phyloP scores from a whole-genome alignment of 2,329 filamentous ascomycete species.

The Fusarium sp. region DNA sequence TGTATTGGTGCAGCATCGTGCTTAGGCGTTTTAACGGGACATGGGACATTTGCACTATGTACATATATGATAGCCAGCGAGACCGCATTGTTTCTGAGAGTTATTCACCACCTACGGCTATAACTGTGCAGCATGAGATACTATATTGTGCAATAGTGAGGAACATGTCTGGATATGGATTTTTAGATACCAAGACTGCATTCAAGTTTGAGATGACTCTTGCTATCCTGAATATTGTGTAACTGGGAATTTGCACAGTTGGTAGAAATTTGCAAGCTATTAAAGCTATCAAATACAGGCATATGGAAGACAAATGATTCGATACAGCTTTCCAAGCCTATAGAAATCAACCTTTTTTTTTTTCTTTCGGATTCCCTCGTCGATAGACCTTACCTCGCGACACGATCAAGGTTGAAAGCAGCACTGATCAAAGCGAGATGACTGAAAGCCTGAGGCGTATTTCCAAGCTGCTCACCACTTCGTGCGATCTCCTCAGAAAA shows the following conservation, averaged over 20 bases:
- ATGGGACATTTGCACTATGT: not conserved
- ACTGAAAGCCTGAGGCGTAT: conserved; percentile 83
- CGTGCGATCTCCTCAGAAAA: conserved; percentile 83
- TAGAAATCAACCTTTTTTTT: not conserved
- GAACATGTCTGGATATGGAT: no score
- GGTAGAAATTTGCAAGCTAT: no score
- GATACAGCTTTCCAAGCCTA: not conserved
- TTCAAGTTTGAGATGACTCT: no score
- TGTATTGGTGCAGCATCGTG: conserved; percentile 44
- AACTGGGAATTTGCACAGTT: no score
- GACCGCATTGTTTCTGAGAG: not conserved
- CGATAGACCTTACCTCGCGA: conserved; percentile 35
- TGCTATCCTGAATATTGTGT: no score
- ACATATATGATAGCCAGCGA: not conserved
- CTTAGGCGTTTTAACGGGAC: not conserved
- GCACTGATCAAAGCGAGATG: conserved; percentile 81
- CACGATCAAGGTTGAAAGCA: conserved; percentile 78
- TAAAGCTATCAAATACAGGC: no score
- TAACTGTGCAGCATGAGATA: not conserved
- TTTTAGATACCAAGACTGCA: no score
- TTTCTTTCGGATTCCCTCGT: not conserved
- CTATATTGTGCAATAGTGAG: no score
- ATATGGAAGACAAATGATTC: not conserved
- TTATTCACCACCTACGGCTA: not conserved
- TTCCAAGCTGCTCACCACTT: conserved; percentile 80